phyloP scores from a whole-genome alignment of 2,329 filamentous ascomycete genomes.

The Alternaria sp. region DNA sequence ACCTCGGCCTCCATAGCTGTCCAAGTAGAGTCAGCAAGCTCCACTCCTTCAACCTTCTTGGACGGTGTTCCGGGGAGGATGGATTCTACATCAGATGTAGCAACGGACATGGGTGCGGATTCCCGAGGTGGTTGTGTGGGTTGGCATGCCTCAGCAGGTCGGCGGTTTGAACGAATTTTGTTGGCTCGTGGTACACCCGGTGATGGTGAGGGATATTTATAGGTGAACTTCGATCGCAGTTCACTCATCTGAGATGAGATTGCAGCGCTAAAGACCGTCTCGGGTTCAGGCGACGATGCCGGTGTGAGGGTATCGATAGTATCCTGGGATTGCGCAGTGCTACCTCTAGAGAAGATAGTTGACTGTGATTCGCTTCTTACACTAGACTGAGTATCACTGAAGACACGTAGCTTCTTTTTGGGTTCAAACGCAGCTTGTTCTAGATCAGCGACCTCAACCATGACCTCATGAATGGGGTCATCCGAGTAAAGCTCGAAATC shows the following conservation, averaged over 20 bases:
- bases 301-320: slow-evolving; percentile 42
- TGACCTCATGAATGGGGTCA: slow-evolving; percentile 57
- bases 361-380: slow-evolving; percentile 41
- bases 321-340: slow-evolving; percentile 39
- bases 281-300: slow-evolving; percentile 43
- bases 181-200: slow-evolving; percentile 4
- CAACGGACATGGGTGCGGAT: neutral
- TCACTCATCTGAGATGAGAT: slow-evolving; percentile 42
- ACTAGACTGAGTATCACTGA: slow-evolving; percentile 38
- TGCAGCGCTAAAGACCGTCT: slow-evolving; percentile 36
- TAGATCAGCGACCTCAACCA: slow-evolving; percentile 49
- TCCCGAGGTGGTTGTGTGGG: slow-evolving; percentile 19
- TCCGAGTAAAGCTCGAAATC: slow-evolving; percentile 60
- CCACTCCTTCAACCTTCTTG: slow-evolving; percentile 15
- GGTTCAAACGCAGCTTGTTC: slow-evolving; percentile 42
- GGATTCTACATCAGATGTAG: slow-evolving; percentile 11
- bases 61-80: slow-evolving; percentile 20
- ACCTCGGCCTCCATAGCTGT: slow-evolving; percentile 42
- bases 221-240: slow-evolving; percentile 46
- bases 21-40: slow-evolving; percentile 40
- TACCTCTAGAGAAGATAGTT: slow-evolving; percentile 35
- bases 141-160: slow-evolving; percentile 18
- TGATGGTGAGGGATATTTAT: slow-evolving; percentile 24
- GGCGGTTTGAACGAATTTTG: slow-evolving; percentile 19
- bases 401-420: slow-evolving; percentile 47